Base-by-base conservation (phyloP, 305 asterid species). In the Euphrasia arctica region DNA sequence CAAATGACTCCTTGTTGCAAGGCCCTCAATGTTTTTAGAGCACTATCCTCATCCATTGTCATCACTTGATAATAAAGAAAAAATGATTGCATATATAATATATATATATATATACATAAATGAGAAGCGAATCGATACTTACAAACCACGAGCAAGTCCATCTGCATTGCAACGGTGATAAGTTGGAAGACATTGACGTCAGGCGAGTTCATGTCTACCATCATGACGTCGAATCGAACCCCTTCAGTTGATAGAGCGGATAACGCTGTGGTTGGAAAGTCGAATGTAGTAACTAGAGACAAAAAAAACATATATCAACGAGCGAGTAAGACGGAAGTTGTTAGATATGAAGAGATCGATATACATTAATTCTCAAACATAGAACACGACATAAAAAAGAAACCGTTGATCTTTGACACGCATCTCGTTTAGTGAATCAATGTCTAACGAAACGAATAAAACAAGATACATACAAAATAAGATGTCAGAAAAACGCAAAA, bases 1-100 rank as follows among this genome's bases (percentile, higher is more conserved):
- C 72, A 75, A 34, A 77, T 41, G 6, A 83, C 87, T 25, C 89
- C 87, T 5, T 60, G 54, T 18, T 77, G 78, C 10, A 82, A 5
- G 0, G 76, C 87, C 55, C 29, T 68, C 59, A 2, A 68, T n/a
- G 78, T 78, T 9, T 67, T 0, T 1, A 7, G 0, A 49, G 4
- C 7, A 52, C 79, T 79, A 4, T 78, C 82, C 10, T 71, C 63
- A 25, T 67, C 42, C 1, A 9, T 69, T 3, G 66, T 51, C 48
- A 81, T 49, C 71, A 78, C 89, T 78, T 14, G 22, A 18, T 15
- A 2, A 1, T 42, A 4, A 51, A n/a, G 18, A 3, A 28, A 51
- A 51, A 18, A 18, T 18, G 22, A 18, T 18, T 18, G 22, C n/a
- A n/a, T n/a, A n/a, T n/a, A n/a, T n/a, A n/a, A n/a, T n/a, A n/a